Percentiles rank a stretch among this genome's conserved stretches.
phyloP scores from a whole-genome alignment of 495 filamentous ascomycete species.

The Aspergillus incahuasiensis region DNA sequence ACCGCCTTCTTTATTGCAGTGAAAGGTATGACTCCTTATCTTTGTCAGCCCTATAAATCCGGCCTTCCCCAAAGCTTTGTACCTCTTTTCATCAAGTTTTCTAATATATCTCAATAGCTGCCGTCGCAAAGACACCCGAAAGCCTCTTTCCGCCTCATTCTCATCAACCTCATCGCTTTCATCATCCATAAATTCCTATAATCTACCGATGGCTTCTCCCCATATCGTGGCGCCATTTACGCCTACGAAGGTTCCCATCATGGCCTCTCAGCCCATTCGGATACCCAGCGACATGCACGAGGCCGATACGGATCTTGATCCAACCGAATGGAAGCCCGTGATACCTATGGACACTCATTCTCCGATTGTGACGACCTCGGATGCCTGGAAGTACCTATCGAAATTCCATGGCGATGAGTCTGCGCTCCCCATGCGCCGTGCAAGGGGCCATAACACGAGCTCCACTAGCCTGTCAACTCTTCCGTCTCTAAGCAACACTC shows the following conservation, averaged over 20 bases:
- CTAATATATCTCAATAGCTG: conserved; percentile 33
- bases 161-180: conserved; percentile 22
- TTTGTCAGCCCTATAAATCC: conserved; percentile 8
- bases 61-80: background rate
- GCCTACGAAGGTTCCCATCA: conserved; percentile 32
- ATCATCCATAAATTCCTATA: conserved; percentile 27
- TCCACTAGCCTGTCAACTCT: conserved; percentile 33
- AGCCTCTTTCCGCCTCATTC: conserved; percentile 42
- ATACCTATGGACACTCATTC: conserved; percentile 24
- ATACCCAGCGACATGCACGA: conserved; percentile 41
- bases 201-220: conserved; percentile 36
- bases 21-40: conserved; percentile 42
- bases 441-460: conserved; percentile 24
- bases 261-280: conserved; percentile 26
- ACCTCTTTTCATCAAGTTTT: conserved; percentile 4
- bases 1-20: conserved; percentile 55
- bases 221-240: conserved; percentile 43
- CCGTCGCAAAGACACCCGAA: conserved; percentile 49
- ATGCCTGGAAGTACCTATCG: conserved; percentile 47
- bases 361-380: conserved; percentile 32
- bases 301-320: conserved; percentile 50
- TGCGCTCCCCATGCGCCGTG: conserved; percentile 26
- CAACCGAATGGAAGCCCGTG: conserved; percentile 56
- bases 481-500: conserved; percentile 38
- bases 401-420: conserved; percentile 39